These are phyloP conservation scores for Colletotrichum liriopes DNA, from an alignment of 2,329 filamentous ascomycete species.

Conservation along the genomic window DNA sequence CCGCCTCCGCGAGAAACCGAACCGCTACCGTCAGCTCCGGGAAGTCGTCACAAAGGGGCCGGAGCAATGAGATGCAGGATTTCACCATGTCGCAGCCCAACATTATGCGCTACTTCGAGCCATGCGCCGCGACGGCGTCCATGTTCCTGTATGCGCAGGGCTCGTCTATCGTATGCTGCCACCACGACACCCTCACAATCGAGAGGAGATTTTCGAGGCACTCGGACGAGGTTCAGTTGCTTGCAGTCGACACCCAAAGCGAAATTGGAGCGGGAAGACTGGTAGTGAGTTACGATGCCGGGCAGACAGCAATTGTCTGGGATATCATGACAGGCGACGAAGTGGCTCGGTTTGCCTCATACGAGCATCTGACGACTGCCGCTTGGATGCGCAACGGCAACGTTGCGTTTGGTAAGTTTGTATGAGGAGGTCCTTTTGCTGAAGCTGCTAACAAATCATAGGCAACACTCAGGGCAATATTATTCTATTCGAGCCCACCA, in stretches of 20 bases:
- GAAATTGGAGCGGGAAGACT: conserved; percentile 87
- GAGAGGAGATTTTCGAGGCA: conserved; percentile 90
- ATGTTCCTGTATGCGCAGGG: conserved; percentile 93
- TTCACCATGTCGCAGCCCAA: conserved; percentile 67
- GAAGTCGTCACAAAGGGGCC: conserved; percentile 65
- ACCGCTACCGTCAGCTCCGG: conserved; percentile 72
- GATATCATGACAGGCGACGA: conserved; percentile 94
- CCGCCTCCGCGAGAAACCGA: conserved; percentile 71
- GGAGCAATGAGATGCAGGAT: conserved; percentile 64
- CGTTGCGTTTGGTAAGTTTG: conserved; percentile 88
- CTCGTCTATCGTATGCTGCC: conserved; percentile 85
- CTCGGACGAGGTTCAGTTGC: conserved; percentile 84
- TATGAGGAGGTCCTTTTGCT: conserved; percentile 40
- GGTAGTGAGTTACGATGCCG: conserved; percentile 93
- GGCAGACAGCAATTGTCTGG: conserved; percentile 96
- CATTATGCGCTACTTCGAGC: conserved; percentile 78
- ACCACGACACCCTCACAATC: conserved; percentile 92
- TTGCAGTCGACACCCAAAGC: conserved; percentile 92
- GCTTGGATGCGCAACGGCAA: conserved; percentile 98
- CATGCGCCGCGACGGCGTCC: conserved; percentile 91
- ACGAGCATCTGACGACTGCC: conserved; percentile 87
- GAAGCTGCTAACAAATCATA: conserved; percentile 57
- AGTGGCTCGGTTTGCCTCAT: conserved; percentile 91
- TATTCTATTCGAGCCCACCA: conserved; percentile 93
- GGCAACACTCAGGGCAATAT: conserved; percentile 94